Conservation (phyloP, 176 grass and related monocot genomes). For the Triticum dicoccoides region DNA sequence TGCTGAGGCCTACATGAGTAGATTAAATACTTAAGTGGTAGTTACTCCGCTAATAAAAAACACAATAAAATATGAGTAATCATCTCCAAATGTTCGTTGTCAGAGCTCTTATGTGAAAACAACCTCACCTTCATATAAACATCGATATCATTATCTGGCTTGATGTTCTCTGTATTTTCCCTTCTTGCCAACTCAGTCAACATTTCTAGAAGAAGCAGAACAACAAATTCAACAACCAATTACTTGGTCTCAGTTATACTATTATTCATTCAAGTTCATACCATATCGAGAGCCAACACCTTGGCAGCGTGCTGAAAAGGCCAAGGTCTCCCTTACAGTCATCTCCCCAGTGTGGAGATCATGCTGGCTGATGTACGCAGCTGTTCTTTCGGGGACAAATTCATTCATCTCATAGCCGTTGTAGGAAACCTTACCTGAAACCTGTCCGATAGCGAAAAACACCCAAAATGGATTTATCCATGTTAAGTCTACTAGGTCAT, state of each 20-base stretch:
- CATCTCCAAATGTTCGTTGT: neutral
- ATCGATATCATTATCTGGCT: slow-evolving; percentile 90
- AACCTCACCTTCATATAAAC: slow-evolving; percentile 79
- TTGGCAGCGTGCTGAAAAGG: slow-evolving; percentile 79
- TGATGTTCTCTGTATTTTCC: slow-evolving; percentile 82
- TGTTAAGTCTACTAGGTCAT: too few relatives aligned
- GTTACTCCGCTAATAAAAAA: neutral
- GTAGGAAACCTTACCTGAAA: slow-evolving; percentile 67
- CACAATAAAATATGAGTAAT: neutral
- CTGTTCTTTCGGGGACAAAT: slow-evolving; percentile 78
- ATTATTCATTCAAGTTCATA: slow-evolving; percentile 29
- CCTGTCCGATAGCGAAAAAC: too few relatives aligned
- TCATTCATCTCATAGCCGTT: slow-evolving; percentile 79
- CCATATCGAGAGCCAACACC: slow-evolving; percentile 80
- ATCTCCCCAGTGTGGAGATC: slow-evolving; percentile 91
- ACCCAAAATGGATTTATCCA: too few relatives aligned
- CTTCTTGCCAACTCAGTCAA: slow-evolving; percentile 74
- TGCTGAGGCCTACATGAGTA: slow-evolving; percentile 60
- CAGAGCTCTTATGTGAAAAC: neutral
- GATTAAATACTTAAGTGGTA: slow-evolving; percentile 16
- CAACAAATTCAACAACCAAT: slow-evolving; percentile 6
- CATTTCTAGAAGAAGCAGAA: slow-evolving; percentile 58
- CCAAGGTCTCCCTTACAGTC: slow-evolving; percentile 88
- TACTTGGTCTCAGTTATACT: too few relatives aligned
- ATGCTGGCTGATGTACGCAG: slow-evolving; percentile 87